phyloP scores from a whole-genome alignment of 768 basidiomycete species.

The Lactifluus hygrophoroides region DNA sequence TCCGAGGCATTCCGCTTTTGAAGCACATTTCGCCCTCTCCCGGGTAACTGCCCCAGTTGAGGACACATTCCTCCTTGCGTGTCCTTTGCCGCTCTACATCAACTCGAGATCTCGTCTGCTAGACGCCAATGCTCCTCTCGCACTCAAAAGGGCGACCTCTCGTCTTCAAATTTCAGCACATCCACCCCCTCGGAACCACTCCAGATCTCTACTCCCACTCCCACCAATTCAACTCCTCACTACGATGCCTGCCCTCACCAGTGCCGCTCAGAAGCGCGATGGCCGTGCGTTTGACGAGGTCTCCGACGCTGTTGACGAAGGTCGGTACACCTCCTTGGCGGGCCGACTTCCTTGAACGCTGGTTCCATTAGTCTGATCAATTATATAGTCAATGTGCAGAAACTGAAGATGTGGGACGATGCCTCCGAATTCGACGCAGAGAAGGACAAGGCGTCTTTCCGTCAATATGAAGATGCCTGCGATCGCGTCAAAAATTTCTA shows the following conservation, averaged over 20 bases:
- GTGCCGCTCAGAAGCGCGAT: slow-evolving; percentile 17
- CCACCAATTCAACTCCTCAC: not conserved
- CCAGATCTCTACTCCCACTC: not conserved
- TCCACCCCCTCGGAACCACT: not conserved
- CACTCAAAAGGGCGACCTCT: slow-evolving; percentile 9
- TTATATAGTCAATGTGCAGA: slow-evolving; percentile 55
- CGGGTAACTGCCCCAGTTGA: not conserved
- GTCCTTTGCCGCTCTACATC: not conserved
- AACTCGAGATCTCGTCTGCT: not conserved
- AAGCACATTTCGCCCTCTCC: slow-evolving; percentile 6
- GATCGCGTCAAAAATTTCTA: slow-evolving; percentile 74
- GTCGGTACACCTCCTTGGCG: slow-evolving; percentile 26
- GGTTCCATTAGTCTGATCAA: slow-evolving; percentile 1
- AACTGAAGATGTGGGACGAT: slow-evolving; percentile 49
- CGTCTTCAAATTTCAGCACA: not conserved
- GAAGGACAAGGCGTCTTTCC: slow-evolving; percentile 61
- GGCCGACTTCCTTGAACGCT: not conserved
- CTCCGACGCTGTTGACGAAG: slow-evolving; percentile 43
- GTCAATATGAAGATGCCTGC: slow-evolving; percentile 67
- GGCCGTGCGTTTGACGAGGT: slow-evolving; percentile 33
- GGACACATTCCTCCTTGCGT: not conserved
- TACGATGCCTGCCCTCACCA: slow-evolving; percentile 16
- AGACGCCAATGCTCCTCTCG: slow-evolving; percentile 5
- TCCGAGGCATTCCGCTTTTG: slow-evolving; percentile 2
- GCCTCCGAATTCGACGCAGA: slow-evolving; percentile 47